Conservation (phyloP, 805 yeast species). For the Yarrowia keelungensis region DNA sequence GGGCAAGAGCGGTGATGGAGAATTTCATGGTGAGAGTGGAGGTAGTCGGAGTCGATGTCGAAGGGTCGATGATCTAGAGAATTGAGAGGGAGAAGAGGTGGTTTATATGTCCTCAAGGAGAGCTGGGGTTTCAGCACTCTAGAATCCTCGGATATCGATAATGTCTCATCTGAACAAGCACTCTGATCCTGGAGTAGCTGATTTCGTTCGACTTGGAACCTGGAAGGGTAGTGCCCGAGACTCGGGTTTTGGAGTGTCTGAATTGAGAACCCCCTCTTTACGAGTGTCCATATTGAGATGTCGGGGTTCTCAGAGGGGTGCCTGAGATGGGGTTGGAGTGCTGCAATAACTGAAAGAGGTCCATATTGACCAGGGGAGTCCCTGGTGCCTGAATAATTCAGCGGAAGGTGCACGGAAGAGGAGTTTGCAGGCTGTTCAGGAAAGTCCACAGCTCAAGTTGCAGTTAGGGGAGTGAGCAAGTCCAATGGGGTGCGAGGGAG, state of each 20-base stretch:
- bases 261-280: background rate
- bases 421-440: background rate
- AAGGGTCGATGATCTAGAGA: constrained; percentile 14
- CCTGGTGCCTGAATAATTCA: constrained; percentile 1
- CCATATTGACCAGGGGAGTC: background rate
- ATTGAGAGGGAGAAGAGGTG: background rate
- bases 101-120: background rate
- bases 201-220: background rate
- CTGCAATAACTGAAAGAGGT: background rate
- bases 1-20: constrained; percentile 18
- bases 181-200: background rate
- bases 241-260: background rate
- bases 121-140: too few species aligned
- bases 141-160: background rate
- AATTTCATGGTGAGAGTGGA: constrained; percentile 10
- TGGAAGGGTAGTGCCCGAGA: background rate
- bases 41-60: background rate
- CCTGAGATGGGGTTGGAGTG: background rate
- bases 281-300: background rate
- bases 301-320: background rate
- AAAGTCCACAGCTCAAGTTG: background rate
- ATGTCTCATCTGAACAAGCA: constrained; percentile 1
- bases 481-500: background rate
- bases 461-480: background rate
- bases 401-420: background rate